Percentiles rank a stretch among this genome's conserved stretches.
Conservation (phyloP, 164 flowering plant species). For the Liriodendron chinense region DNA sequence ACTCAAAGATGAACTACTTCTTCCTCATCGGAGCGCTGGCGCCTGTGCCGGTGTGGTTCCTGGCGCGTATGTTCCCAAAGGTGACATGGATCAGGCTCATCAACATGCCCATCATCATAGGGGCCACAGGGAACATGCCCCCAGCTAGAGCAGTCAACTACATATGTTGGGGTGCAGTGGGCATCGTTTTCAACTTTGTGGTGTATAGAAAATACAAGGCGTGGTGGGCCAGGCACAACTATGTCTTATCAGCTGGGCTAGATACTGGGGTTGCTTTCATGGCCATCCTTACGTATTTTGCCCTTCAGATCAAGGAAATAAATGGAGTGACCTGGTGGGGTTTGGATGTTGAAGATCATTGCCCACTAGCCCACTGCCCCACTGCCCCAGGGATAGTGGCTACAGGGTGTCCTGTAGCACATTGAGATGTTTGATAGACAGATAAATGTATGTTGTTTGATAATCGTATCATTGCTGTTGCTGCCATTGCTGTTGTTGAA, state of each 20-base stretch:
- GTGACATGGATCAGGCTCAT: constrained; percentile 53
- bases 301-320: constrained; percentile 34
- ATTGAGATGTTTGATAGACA: not conserved
- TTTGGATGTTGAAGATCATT: constrained; percentile 36
- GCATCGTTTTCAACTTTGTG: constrained; percentile 49
- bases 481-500: too few relatives aligned
- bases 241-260: constrained; percentile 62
- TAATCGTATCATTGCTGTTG: too few relatives aligned
- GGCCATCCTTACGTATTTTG: constrained; percentile 40
- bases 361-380: constrained; percentile 60
- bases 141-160: constrained; percentile 53
- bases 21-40: constrained; percentile 46
- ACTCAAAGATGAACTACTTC: constrained; percentile 35
- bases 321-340: constrained; percentile 70
- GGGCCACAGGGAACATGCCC: constrained; percentile 40
- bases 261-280: constrained; percentile 75
- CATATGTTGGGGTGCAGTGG: constrained; percentile 46
- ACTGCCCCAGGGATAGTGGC: constrained; percentile 43
- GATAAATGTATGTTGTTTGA: too few relatives aligned
- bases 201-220: constrained; percentile 42
- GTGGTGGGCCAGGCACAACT: constrained; percentile 84
- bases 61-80: constrained; percentile 38
- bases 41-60: constrained; percentile 47
- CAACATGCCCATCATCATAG: constrained; percentile 58
- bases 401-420: constrained; percentile 10